Base-by-base conservation (phyloP, 2,329 filamentous ascomycete genomes). In the Pseudogymnoascus sp. region DNA sequence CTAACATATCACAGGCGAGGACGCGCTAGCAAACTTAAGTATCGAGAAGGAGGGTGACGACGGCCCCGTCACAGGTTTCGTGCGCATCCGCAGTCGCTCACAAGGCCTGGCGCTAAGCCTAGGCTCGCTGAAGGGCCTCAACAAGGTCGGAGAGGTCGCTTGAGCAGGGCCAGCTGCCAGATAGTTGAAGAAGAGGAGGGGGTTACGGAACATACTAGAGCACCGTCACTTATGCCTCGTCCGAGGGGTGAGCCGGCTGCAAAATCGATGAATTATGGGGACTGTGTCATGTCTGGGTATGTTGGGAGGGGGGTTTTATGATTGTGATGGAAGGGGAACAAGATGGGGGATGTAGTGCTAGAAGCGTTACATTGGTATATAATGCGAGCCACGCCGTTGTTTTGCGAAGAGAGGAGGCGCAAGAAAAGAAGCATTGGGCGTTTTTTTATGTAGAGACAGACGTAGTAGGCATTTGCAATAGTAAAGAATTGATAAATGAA, bases 31-130 rank as follows among this genome's bases (percentile, higher is more conserved):
- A 73, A 99, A 99, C 75, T 75, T 99, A 77, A 97, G 93, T 75
- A 97, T 99, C 72, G 95, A 99, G 78, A 93, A 97, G 79, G 93
- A 97, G 75, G 93, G 92, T 65, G 92, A 96, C 25, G 89, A 96
- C 72, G 95, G 95, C 23, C 91, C 92, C 5, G 93, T 99, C 67
- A 97, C 93, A 44, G 95, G 95, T 50, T 99, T 99, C 76, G 93
- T 99, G 67, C 88, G 95, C 75, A 99, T 99, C 84, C 88, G 95
- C 78, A 97, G 93, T 81, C 89, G 95, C 74, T 96, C 92, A 38
- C 95, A 99, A 79, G 95, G 95, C 59, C 81, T 99, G 73, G 95
- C 95, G 10, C 80, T 99, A 70, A 97, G 93, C 78, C 80, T 99
- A 67, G 95, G 95, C 34, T 96, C 91, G 60, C 81, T 99, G 72